phyloP scores from a whole-genome alignment of 345 rosid species.

The Pistacia vera region DNA sequence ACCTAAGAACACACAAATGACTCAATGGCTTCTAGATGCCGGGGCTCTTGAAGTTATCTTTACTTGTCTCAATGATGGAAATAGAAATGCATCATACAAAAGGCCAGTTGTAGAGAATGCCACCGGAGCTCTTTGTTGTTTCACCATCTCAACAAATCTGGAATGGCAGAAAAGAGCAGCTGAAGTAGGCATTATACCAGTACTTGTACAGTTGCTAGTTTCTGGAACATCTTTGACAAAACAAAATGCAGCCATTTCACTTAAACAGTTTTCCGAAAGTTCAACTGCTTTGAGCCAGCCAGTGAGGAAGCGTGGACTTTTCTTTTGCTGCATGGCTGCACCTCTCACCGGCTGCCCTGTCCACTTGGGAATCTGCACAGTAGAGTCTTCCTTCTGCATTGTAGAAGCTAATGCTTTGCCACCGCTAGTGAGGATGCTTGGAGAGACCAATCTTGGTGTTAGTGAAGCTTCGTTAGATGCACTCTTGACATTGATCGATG shows the following conservation, averaged over 20 bases:
- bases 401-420: constrained; percentile 27
- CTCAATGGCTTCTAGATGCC: constrained; percentile 29
- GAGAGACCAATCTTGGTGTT: constrained; percentile 23
- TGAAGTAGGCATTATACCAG: constrained; percentile 18
- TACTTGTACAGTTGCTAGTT: constrained; percentile 20
- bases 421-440: constrained; percentile 25
- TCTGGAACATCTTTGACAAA: constrained; percentile 31
- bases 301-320: constrained; percentile 11
- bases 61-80: constrained; percentile 11
- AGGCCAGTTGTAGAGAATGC: constrained; percentile 23
- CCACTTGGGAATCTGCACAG: constrained; percentile 29
- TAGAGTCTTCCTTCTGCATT: constrained; percentile 36
- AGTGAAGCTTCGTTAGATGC: constrained; percentile 35
- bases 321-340: constrained; percentile 22
- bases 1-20: constrained; percentile 22
- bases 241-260: constrained; percentile 32
- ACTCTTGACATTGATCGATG: constrained; percentile 30
- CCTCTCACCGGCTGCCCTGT: constrained; percentile 24
- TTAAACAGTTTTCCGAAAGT: constrained; percentile 35
- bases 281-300: constrained; percentile 25
- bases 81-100: constrained; percentile 15
- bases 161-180: constrained; percentile 33
- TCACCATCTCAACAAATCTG: constrained; percentile 25
- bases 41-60: constrained; percentile 27
- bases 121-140: constrained; percentile 31